Percentiles rank a stretch among this genome's conserved stretches.
phyloP scores from a whole-genome alignment of 768 basidiomycete genomes.

The Rhodotorula sphaerocarpa region DNA sequence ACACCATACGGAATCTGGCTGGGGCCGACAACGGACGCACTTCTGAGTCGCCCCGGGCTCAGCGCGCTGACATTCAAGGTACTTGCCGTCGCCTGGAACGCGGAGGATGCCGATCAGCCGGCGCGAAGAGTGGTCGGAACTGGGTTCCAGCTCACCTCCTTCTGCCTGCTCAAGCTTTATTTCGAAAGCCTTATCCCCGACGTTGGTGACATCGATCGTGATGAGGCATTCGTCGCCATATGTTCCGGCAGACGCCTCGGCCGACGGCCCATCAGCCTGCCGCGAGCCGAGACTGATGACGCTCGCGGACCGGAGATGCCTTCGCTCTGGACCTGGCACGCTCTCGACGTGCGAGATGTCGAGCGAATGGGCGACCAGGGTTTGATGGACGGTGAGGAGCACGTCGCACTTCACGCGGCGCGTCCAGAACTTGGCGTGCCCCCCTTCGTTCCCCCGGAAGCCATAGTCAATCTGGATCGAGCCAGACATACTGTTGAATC shows the following conservation, averaged over 20 bases:
- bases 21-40: conserved; percentile 45
- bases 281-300: conserved; percentile 22
- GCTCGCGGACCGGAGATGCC: conserved; percentile 20
- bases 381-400: conserved; percentile 87
- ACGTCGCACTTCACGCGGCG: conserved; percentile 82
- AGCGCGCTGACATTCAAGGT: conserved; percentile 26
- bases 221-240: conserved; percentile 76
- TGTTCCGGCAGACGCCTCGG: too few species aligned
- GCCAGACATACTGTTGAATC: conserved; percentile 58
- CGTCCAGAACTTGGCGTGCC: conserved; percentile 58
- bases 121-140: not conserved
- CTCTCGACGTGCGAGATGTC: conserved; percentile 60
- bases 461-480: conserved; percentile 78
- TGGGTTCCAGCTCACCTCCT: conserved; percentile 51
- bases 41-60: conserved; percentile 53
- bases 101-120: too few species aligned
- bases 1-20: too few species aligned
- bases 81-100: conserved; percentile 2
- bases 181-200: conserved; percentile 84
- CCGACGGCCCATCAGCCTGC: too few species aligned
- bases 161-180: conserved; percentile 64
- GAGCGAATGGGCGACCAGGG: conserved; percentile 79
- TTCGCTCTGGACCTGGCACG: not conserved
- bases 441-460: conserved; percentile 50
- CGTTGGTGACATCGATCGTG: conserved; percentile 80